Base-by-base conservation (phyloP, 306 rosid species). In the Lathyrus tuberosus region DNA sequence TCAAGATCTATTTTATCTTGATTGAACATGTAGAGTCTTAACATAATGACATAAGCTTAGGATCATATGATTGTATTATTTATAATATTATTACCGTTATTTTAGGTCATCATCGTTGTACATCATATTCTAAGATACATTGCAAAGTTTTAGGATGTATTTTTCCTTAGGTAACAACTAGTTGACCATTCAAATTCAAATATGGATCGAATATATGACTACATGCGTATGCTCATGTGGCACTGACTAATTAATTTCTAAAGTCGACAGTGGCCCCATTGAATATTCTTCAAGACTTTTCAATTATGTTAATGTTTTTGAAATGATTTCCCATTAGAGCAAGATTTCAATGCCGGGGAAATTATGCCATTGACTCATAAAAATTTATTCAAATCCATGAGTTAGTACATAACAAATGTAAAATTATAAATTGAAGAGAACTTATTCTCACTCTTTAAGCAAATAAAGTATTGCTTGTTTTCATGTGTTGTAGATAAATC, bases 281-380 rank as follows among this genome's bases (percentile, higher is more conserved):
- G 16, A 5, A 13, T 33, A 53, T 53, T 53, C 31, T 22, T 20
- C 8, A 22, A 54, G 16, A 57, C 40, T 28, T 28, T 57, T 58
- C 20, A 30, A 8, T 56, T 53, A 4, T 11, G 26, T 22, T 20
- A 26, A 26, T 3, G 30, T 56, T 12, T 56, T 26, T 5, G 3
- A 2, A 5, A 44, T 12, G 9, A 10, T 24, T 56, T 13, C 2
- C 63, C 30, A 57, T 12, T 7, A 31, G 22, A 59, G 22, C 8
- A 10, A 30, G 20, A 63, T 17, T 38, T 28, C 44, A 46, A 64
- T 73, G 65, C 47, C 59, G 78, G 64, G 15, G 10, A 74, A 64
- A 28, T 52, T 53, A 6, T 16, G 37, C 40, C 71, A 17, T 74
- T 74, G 72, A 26, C 30, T 26, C 30, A 3, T 26, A 24, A 24